These are phyloP conservation scores for Sclerotinia sclerotiorum DNA, from an alignment of 2,329 filamentous ascomycete genomes.

Conservation along the genomic window DNA sequence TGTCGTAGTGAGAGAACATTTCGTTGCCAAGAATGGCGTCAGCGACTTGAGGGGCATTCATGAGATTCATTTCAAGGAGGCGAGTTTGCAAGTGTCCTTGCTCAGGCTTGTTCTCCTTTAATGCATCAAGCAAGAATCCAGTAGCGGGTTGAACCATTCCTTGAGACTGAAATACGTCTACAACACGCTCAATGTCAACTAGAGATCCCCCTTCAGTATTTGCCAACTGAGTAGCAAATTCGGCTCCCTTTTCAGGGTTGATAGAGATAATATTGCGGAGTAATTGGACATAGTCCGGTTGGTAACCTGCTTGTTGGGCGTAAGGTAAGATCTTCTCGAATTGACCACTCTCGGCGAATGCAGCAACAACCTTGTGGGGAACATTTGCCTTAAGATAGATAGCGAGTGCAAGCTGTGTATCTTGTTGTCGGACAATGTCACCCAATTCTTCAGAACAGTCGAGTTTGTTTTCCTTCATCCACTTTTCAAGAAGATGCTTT, in stretches of 20 bases:
- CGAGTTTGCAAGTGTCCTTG: slow-evolving; percentile 92
- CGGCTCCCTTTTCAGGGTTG: slow-evolving; percentile 89
- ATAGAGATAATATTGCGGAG: slow-evolving; percentile 80
- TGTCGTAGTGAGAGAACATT: slow-evolving; percentile 98
- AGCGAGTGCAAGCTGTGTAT: slow-evolving; percentile 79
- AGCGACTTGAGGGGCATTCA: slow-evolving; percentile 95
- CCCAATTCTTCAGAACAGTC: slow-evolving; percentile 95
- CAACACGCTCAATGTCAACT: slow-evolving; percentile 89
- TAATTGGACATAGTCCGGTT: slow-evolving; percentile 91
- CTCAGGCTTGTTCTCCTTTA: slow-evolving; percentile 93
- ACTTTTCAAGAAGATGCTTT: slow-evolving; percentile 96
- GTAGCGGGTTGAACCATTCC: slow-evolving; percentile 98
- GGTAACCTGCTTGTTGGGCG: slow-evolving; percentile 78
- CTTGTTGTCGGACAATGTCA: slow-evolving; percentile 87
- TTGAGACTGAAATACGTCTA: slow-evolving; percentile 97
- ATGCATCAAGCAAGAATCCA: slow-evolving; percentile 92
- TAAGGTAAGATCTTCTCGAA: slow-evolving; percentile 97
- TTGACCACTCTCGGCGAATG: slow-evolving; percentile 91
- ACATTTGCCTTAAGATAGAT: slow-evolving; percentile 92
- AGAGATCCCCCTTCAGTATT: slow-evolving; percentile 85
- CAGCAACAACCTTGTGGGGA: slow-evolving; percentile 90
- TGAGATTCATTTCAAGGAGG: slow-evolving; percentile 94
- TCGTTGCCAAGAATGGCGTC: slow-evolving; percentile 97
- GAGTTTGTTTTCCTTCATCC: slow-evolving; percentile 94
- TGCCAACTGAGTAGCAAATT: slow-evolving; percentile 89